Base-by-base conservation (phyloP, 345 rosid species). In the Hypericum androsaemum region DNA sequence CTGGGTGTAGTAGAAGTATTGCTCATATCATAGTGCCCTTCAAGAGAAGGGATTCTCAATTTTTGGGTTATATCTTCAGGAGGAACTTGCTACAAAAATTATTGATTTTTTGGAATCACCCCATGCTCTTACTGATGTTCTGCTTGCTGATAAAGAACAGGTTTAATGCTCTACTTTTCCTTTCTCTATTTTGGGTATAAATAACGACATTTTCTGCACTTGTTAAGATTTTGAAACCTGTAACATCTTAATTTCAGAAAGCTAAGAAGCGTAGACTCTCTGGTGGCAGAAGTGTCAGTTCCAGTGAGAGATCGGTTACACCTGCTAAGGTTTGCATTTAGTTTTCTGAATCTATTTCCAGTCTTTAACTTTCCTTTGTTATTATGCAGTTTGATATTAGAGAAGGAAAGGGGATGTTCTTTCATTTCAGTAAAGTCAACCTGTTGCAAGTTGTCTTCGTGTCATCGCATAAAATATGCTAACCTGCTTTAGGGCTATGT, bases 71-170 rank as follows among this genome's bases (percentile, higher is more conserved):
- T 57, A 35, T 50, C 54, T 51, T 32, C 64, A 92, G 95, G 99
- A 92, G 67, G 99, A 88, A 44, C 68, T 83, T 60, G 76, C 97
- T 50, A 86, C 72, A 12, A 92, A 81, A 68, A 71, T 92, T 62
- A 70, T 92, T 75, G 95, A 85, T 38, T 92, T 92, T 64, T 63
- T 92, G 79, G 99, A 92, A 74, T 83, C 79, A 13, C 99, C 99
- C 39, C 89, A 78, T 63, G 67, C 80, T 38, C 81, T 88, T 3
- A 83, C 97, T 57, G 86, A 85, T 37, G 64, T 70, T 64, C 56
- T 88, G 68, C 84, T 92, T 43, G 81, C 97, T 68, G 99, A 88
- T 28, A 77, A 73, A 61, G 95, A 80, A 56, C 84, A 83, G 94
- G 97, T 88, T 56, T 45, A 36, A 11, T 44, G n/a, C 2, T 22